Base-by-base conservation (phyloP, 306 rosid species). In the Quercus suber region DNA sequence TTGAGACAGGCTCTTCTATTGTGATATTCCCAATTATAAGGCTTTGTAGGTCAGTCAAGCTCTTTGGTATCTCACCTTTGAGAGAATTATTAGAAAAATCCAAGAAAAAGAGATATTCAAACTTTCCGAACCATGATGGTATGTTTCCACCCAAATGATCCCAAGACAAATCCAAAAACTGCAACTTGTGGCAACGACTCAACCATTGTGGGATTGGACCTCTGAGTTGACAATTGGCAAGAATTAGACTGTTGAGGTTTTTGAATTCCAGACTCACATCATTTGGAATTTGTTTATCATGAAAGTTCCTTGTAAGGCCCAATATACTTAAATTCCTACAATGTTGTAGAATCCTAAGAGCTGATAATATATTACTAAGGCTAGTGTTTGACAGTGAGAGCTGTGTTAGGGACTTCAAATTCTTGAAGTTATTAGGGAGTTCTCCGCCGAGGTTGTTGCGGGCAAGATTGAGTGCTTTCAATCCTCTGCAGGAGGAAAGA, bases 201-300 rank as follows among this genome's bases (percentile, higher is more conserved):
- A 89, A 73, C 87, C 93, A 89, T 23, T 49, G 58, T 13, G 89
- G 91, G 45, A 89, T 70, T 69, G 80, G 33, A n/a, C 93, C 89
- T 28, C 33, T 84, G 64, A 89, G 84, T n/a, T 55, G 28, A 74
- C 74, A 77, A 56, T 84, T 84, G 19, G 73, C 88, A 15, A 87
- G 20, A 9, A 73, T 4, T 31, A 82, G 75, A 73, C 83, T 69
- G 61, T 80, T 53, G 37, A 89, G 85, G 41, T 73, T 85, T 37
- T 35, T 33, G 59, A 87, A 85, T 45, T 41, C 57, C 45, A 82
- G 31, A 53, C 14, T 64, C 23, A 28, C 45, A 52, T 73, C 63
- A 59, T 21, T 61, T 4, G 84, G 87, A 45, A 86, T 71, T 73
- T 76, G 83, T 79, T 86, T 89, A 18, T 78, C 56, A 8, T 1